Percentiles rank a stretch among this genome's conserved stretches.
Evolutionary conservation across 108 stramenopile genomes (phyloP).

Genomic region (Conticribra guillardii): DNA sequence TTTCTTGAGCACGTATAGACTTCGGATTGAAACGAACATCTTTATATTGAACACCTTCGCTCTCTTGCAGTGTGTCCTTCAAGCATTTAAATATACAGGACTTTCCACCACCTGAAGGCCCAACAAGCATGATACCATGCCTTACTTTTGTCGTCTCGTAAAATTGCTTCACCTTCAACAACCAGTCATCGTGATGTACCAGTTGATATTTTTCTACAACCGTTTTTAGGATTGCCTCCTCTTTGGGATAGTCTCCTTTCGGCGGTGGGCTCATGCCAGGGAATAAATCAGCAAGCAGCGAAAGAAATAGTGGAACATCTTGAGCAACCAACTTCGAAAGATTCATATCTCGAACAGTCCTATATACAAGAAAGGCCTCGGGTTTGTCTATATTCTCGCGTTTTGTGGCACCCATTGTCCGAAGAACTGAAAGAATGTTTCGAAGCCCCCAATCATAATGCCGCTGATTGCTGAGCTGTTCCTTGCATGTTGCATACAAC

Average conservation of each 20-base stretch:
- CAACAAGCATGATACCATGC: slow-evolving; percentile 94
- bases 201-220: slow-evolving; percentile 66
- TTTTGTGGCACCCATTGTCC: slow-evolving; percentile 90
- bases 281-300: slow-evolving; percentile 88
- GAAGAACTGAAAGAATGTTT: slow-evolving; percentile 89
- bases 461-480: slow-evolving; percentile 88
- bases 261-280: slow-evolving; percentile 76
- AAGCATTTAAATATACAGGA: slow-evolving; percentile 85
- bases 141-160: slow-evolving; percentile 81
- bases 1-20: slow-evolving; percentile 90
- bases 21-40: slow-evolving; percentile 89
- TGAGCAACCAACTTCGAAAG: slow-evolving; percentile 91
- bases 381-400: slow-evolving; percentile 76
- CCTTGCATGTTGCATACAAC: slow-evolving; percentile 87
- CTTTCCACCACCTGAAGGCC: slow-evolving; percentile 91
- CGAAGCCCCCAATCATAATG: slow-evolving; percentile 94
- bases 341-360: slow-evolving; percentile 93
- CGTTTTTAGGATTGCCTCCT: slow-evolving; percentile 67
- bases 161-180: slow-evolving; percentile 88
- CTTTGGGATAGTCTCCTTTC: slow-evolving; percentile 81
- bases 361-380: slow-evolving; percentile 85
- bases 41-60: slow-evolving; percentile 74
- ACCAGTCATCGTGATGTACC: slow-evolving; percentile 74
- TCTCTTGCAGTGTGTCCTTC: slow-evolving; percentile 74
- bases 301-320: slow-evolving; percentile 92